These are phyloP conservation scores for Oryza officinalis DNA, from an alignment of 176 grass and related monocot species.

Conservation along the genomic window DNA sequence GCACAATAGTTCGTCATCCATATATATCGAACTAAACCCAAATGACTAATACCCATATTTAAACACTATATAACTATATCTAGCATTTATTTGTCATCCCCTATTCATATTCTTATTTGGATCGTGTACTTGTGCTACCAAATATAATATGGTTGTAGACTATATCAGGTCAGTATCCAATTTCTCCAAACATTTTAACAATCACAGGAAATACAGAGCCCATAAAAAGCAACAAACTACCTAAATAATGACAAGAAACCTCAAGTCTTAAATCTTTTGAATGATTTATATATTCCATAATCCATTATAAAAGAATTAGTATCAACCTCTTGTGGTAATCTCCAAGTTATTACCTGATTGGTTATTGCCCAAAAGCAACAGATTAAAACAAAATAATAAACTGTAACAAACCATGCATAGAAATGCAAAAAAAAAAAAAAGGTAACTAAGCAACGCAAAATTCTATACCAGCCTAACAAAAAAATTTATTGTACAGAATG, in stretches of 20 bases:
- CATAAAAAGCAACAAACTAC: neutral
- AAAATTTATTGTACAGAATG: conserved; percentile 1
- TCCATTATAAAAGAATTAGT: neutral
- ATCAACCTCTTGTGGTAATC: conserved; percentile 8
- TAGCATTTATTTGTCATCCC: neutral
- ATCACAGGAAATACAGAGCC: neutral
- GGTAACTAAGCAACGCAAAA: conserved; percentile 9
- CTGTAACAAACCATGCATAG: neutral
- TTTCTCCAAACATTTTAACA: conserved; percentile 1
- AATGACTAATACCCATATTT: neutral
- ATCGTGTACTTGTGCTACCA: conserved; percentile 12
- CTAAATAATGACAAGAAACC: conserved; percentile 16
- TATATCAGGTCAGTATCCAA: neutral
- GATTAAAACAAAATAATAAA: neutral
- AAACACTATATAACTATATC: neutral
- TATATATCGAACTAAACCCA: conserved; percentile 9
- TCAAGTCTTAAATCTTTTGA: conserved; percentile 10
- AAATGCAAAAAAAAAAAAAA: conserved; percentile 22
- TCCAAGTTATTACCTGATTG: conserved; percentile 16
- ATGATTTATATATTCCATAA: conserved; percentile 6
- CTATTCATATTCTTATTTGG: conserved; percentile 12
- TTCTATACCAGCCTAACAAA: neutral
- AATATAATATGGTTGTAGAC: conserved; percentile 23
- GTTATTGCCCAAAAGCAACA: conserved; percentile 5
- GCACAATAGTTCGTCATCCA: neutral